Base-by-base conservation (phyloP, 495 filamentous ascomycete genomes). In the Hypoxylon intermedium region DNA sequence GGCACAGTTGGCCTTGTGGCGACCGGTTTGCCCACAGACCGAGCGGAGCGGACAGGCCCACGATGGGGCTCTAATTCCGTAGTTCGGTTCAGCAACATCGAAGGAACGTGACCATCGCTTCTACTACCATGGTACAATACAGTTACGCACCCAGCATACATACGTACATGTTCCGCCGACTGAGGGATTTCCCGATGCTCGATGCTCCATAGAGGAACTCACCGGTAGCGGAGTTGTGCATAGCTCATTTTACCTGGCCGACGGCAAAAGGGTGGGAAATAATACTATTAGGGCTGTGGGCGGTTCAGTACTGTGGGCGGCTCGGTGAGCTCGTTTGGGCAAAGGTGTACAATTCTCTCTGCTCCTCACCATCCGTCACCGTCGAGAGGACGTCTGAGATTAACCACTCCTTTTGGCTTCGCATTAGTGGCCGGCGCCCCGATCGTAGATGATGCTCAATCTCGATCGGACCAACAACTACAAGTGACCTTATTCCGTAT, bases 61-160 rank as follows among this genome's bases (percentile, higher is more conserved):
- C 19, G 50, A 65, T 55, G 61, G 61, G 61, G 61, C 62, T 65
- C 62, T 65, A 55, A 52, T 34, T 55, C 58, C 44, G 58, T 55
- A 54, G 50, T 61, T 51, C 51, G 58, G 58, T 55, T 61, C 51
- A 55, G 51, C 58, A 48, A 41, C 56, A 52, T 53, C 56, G 42
- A 65, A 65, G 62, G 62, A 65, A 60, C 46, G 16, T 65, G 51
- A 51, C 56, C 52, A 44, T 33, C 37, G 45, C 40, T 56, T 52
- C 28, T 65, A 16, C 21, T 57, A 60, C 55, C 62, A 57, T 65
- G 62, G 52, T 51, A 60, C 56, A 40, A 37, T 47, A 18, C 49
- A n/a, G n/a, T 34, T 23, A 61, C 19, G n/a, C n/a, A n/a, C 45
- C 28, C 50, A 40, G 21, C 42, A 54, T 26, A 36, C 45, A 26